Percentiles rank a stretch among this genome's conserved stretches.
Conservation (phyloP, 306 rosid species). For the Begonia loranthoides region DNA sequence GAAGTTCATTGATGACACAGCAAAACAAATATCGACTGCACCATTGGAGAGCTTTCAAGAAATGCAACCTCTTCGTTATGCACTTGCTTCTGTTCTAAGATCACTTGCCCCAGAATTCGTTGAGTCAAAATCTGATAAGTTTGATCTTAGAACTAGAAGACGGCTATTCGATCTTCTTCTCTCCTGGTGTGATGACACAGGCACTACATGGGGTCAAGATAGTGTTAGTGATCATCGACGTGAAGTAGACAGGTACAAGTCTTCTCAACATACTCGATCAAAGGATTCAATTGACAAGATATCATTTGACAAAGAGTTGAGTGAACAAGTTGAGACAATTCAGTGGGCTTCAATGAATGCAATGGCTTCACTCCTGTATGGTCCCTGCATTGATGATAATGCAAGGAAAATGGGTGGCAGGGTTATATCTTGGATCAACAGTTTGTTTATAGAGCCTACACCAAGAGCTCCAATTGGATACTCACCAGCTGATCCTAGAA, state of each 20-base stretch:
- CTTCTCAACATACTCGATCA: constrained; percentile 91
- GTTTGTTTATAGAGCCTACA: constrained; percentile 84
- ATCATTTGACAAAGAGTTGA: constrained; percentile 90
- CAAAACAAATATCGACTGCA: constrained; percentile 48
- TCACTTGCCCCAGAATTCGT: constrained; percentile 96
- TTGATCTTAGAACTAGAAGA: constrained; percentile 88
- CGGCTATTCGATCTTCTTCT: constrained; percentile 87
- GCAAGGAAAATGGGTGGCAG: constrained; percentile 99
- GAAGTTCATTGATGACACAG: constrained; percentile 84
- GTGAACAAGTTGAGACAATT: constrained; percentile 94
- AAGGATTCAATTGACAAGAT: constrained; percentile 96
- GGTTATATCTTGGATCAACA: constrained; percentile 88
- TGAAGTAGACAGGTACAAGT: constrained; percentile 94
- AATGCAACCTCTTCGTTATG: constrained; percentile 89
- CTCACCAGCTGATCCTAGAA: constrained; percentile 98
- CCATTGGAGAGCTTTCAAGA: constrained; percentile 80
- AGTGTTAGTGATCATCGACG: constrained; percentile 88
- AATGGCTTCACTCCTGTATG: constrained; percentile 91
- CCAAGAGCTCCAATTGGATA: constrained; percentile 97
- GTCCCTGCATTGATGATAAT: constrained; percentile 98
- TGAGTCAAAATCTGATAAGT: constrained; percentile 88
- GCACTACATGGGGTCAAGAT: constrained; percentile 76
- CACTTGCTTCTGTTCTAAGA: constrained; percentile 92
- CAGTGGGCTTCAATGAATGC: constrained; percentile 99
- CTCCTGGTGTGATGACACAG: constrained; percentile 86